Base-by-base conservation (phyloP, 129 eudicot species). In the Flaveria brownii region DNA sequence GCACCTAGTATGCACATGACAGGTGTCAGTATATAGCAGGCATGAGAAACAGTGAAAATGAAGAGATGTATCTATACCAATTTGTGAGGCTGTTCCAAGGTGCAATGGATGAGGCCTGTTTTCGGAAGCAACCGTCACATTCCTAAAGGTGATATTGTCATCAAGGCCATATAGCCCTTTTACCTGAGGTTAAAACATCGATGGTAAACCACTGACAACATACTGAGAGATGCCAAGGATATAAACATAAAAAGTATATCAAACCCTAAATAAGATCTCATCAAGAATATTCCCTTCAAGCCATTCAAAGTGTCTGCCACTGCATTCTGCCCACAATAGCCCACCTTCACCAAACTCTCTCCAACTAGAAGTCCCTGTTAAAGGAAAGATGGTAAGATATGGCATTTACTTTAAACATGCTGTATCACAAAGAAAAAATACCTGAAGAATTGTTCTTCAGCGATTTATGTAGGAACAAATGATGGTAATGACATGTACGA, bases 341-440 rank as follows among this genome's bases (percentile, higher is more conserved):
- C 99, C 99, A 79, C 99, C 99, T 85, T 95, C 97, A 72, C 99
- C 97, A 85, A 89, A 95, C 78, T 91, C 97, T 59, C 94, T 85
- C 99, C 99, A 95, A 49, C 91, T 91, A 82, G 86, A 77, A 43
- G 95, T 95, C 78, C 99, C 99, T 95, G 88, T 68, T 76, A 68
- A 82, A 55, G 28, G 61, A 49, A 83, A 55, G 50, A 15, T 45
- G 57, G 17, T 46, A 74, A 39, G 17, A n/a, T 17, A 39, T 66
- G 71, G 1, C 15, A 26, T 45, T 41, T 55, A 55, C 10, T 22
- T 17, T 33, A 28, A 30, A 50, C 39, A 61, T 50, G 72, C 30
- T 55, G 45, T n/a, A 15, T 33, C 45, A 63, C 50, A 39, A n/a
- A 36, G 26, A 5, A 65, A 18, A 67, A 67, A 78, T 59, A 91